Percentiles rank a stretch among this genome's conserved stretches.
Evolutionary conservation across 176 grass and related monocot species (phyloP).

Genomic region (Rhipidocladum racemiflorum): DNA sequence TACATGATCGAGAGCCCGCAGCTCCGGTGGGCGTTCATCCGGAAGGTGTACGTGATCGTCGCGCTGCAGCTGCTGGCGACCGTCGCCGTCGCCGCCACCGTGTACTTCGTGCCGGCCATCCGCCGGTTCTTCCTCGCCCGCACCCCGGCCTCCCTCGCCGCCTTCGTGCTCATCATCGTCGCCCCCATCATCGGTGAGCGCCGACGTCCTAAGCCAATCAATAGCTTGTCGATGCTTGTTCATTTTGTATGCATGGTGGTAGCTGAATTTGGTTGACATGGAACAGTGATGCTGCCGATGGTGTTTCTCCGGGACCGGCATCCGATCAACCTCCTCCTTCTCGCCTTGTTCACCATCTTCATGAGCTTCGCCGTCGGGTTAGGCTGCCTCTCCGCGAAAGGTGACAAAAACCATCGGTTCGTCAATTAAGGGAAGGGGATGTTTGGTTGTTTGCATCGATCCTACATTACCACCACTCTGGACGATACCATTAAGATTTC

Average conservation of each 20-base stretch:
- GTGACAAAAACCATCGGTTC: not conserved
- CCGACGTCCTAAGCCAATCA: not conserved
- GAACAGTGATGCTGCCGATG: slow-evolving; percentile 60
- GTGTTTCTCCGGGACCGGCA: slow-evolving; percentile 45
- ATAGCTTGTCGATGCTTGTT: not conserved
- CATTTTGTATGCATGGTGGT: too few species aligned
- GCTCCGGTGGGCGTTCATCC: slow-evolving; percentile 79
- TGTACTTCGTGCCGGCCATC: slow-evolving; percentile 45
- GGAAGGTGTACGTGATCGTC: slow-evolving; percentile 64
- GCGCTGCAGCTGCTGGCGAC: slow-evolving; percentile 54
- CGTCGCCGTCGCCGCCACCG: slow-evolving; percentile 23
- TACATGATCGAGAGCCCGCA: slow-evolving; percentile 58
- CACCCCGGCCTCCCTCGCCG: slow-evolving; percentile 37
- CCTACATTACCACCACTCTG: not conserved
- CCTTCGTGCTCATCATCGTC: slow-evolving; percentile 41
- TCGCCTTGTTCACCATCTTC: slow-evolving; percentile 59
- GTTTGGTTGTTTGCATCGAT: not conserved
- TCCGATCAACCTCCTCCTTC: slow-evolving; percentile 60
- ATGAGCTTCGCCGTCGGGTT: slow-evolving; percentile 51
- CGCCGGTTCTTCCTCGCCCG: slow-evolving; percentile 43
- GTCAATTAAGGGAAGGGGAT: not conserved
- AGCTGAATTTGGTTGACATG: not conserved
- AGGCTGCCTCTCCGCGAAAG: slow-evolving; percentile 44
- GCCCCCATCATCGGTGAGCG: slow-evolving; percentile 42
- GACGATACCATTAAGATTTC: not conserved